Conservation (phyloP, 306 rosid species). For the Datisca glomerata region DNA sequence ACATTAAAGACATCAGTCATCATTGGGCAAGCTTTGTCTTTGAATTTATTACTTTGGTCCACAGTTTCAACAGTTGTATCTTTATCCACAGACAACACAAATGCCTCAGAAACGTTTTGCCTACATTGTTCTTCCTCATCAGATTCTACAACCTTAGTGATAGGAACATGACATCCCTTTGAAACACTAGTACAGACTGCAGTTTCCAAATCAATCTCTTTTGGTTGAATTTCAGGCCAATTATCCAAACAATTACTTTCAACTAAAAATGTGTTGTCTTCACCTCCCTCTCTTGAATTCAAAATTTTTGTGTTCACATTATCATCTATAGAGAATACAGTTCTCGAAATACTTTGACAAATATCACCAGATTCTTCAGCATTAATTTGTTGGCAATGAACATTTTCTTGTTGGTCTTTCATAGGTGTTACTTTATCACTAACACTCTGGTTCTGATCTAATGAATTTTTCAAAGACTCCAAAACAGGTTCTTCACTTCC, state of each 20-base stretch:
- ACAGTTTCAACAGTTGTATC: constrained; percentile 9
- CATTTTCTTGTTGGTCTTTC: constrained; percentile 22
- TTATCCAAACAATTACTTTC: constrained; percentile 7
- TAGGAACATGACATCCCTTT: constrained; percentile 10
- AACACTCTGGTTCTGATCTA: constrained; percentile 13
- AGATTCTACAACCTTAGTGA: constrained; percentile 14
- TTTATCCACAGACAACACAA: constrained; percentile 13
- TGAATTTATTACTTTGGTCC: constrained; percentile 11
- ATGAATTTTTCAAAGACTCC: constrained; percentile 12
- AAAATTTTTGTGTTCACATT: constrained; percentile 6
- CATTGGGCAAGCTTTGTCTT: constrained; percentile 4
- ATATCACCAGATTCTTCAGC: constrained; percentile 10
- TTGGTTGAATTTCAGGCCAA: constrained; percentile 12
- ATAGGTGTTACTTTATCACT: constrained; percentile 19
- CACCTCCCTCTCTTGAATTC: constrained; percentile 5
- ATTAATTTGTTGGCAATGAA: constrained; percentile 11
- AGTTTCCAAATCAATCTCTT: constrained; percentile 17
- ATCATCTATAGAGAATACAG: constrained; percentile 4
- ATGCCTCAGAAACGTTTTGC: constrained; percentile 17
- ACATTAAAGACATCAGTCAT: constrained; percentile 7
- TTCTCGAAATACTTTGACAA: constrained; percentile 14
- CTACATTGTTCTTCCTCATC: constrained; percentile 18
- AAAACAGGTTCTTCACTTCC: constrained; percentile 24
- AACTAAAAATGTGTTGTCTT: constrained; percentile 6
- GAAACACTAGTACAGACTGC: constrained; percentile 9